Percentiles rank a stretch among this genome's conserved stretches.
These are phyloP conservation scores for Atalantia buxifolia DNA, from an alignment of 345 rosid genomes.

Conservation along the genomic window DNA sequence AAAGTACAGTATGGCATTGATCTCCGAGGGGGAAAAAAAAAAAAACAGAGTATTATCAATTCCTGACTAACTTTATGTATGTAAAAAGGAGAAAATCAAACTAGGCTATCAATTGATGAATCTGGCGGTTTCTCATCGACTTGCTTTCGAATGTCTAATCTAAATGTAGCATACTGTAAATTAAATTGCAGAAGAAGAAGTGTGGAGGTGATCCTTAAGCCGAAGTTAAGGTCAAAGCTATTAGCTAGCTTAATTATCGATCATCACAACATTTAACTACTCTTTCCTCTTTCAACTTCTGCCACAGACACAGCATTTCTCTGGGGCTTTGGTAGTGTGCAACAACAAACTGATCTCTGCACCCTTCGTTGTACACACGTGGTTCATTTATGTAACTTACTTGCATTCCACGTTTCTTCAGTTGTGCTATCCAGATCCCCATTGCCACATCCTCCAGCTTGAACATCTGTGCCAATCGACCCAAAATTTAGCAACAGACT, in stretches of 20 bases:
- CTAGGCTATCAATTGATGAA: background rate
- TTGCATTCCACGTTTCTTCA: slow-evolving; percentile 27
- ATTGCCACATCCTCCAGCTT: slow-evolving; percentile 42
- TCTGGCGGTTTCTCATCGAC: background rate
- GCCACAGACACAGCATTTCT: slow-evolving; percentile 45
- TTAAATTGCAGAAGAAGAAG: background rate
- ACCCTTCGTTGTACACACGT: slow-evolving; percentile 32
- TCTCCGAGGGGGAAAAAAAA: background rate
- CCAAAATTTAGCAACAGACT: background rate
- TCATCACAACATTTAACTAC: background rate
- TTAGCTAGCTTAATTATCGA: background rate
- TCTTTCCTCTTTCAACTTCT: slow-evolving; percentile 24
- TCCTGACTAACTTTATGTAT: background rate
- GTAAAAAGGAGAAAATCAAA: background rate
- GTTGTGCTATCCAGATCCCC: slow-evolving; percentile 45
- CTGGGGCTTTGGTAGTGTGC: slow-evolving; percentile 43
- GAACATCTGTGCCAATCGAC: slow-evolving; percentile 25
- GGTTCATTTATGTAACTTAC: slow-evolving; percentile 28
- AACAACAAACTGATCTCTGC: slow-evolving; percentile 34
- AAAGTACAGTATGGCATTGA: background rate
- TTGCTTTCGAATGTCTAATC: background rate
- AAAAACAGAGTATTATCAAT: background rate
- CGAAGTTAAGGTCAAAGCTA: background rate
- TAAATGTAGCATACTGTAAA: background rate
- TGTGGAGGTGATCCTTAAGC: background rate